These are phyloP conservation scores for Ustilago tritici DNA, from an alignment of 1,284 basidiomycete genomes.

Conservation along the genomic window DNA sequence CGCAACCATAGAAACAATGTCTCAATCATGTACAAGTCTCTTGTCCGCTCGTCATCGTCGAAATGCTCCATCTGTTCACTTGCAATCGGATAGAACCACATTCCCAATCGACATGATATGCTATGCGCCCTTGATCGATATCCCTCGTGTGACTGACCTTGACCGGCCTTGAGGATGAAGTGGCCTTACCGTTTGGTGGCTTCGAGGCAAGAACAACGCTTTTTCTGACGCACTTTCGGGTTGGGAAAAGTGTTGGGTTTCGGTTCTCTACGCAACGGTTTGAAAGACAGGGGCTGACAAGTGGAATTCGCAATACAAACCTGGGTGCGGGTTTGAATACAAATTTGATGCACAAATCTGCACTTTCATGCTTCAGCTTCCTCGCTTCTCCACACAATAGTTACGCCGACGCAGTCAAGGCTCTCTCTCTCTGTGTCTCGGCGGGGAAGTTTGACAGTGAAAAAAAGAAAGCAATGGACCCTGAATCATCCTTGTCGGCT, in stretches of 20 bases:
- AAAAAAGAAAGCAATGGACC: neutral
- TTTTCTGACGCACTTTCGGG: neutral
- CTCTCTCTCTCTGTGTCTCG: neutral
- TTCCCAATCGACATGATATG: neutral
- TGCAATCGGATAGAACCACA: neutral
- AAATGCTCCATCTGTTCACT: neutral
- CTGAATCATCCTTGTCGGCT: slow-evolving; percentile 5
- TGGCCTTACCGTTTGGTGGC: neutral
- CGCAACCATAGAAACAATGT: neutral
- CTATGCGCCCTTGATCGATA: neutral
- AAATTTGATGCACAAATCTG: neutral
- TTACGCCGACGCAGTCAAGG: no score
- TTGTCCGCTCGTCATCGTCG: neutral
- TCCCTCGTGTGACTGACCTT: neutral
- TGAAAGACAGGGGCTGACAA: slow-evolving; percentile 6
- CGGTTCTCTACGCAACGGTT: slow-evolving; percentile 1
- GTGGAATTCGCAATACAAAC: neutral
- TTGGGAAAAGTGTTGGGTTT: slow-evolving; percentile 12
- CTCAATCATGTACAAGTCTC: neutral
- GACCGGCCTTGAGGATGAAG: neutral
- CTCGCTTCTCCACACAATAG: no score
- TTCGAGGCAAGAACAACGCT: slow-evolving; percentile 1
- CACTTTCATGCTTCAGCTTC: neutral
- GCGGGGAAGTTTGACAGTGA: neutral
- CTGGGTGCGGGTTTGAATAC: neutral